A percentile compares a stretch with the other conserved stretches of the same genome.
These are phyloP conservation scores for Dalbergia cultrata DNA, from an alignment of 306 rosid genomes.

Conservation along the genomic window DNA sequence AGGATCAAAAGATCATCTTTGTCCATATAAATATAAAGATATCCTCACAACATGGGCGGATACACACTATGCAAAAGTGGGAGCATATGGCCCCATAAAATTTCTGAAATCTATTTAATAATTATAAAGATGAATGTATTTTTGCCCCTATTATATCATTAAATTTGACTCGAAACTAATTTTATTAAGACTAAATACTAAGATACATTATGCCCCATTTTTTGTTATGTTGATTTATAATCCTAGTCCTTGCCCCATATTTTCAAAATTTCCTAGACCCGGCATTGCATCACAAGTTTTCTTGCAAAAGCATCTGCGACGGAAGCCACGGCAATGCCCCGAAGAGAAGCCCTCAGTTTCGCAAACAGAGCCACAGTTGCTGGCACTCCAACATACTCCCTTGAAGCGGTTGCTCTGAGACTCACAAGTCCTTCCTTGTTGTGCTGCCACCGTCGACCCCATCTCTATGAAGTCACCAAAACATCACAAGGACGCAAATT, in stretches of 20 bases:
- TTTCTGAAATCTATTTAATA: too few relatives aligned
- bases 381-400: constrained; percentile 54
- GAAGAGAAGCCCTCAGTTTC: constrained; percentile 56
- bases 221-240: too few relatives aligned
- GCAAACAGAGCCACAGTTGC: constrained; percentile 63
- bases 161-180: too few relatives aligned
- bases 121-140: too few relatives aligned
- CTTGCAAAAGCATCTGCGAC: constrained; percentile 70
- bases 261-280: too few relatives aligned
- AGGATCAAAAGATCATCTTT: background rate
- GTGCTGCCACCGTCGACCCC: constrained; percentile 61
- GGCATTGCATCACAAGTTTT: constrained; percentile 21
- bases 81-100: too few relatives aligned
- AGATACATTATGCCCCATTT: too few relatives aligned
- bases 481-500: background rate
- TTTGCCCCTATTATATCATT: too few relatives aligned
- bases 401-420: constrained; percentile 60
- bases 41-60: too few relatives aligned
- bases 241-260: too few relatives aligned
- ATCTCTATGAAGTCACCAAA: constrained; percentile 38
- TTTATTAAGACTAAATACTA: too few relatives aligned
- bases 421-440: constrained; percentile 65
- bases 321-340: constrained; percentile 69
- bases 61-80: too few relatives aligned
- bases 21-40: background rate